A percentile compares a stretch with the other conserved stretches of the same genome.
These are phyloP conservation scores for Cyclotella cryptica DNA, from an alignment of 108 stramenopile species.

Conservation along the genomic window DNA sequence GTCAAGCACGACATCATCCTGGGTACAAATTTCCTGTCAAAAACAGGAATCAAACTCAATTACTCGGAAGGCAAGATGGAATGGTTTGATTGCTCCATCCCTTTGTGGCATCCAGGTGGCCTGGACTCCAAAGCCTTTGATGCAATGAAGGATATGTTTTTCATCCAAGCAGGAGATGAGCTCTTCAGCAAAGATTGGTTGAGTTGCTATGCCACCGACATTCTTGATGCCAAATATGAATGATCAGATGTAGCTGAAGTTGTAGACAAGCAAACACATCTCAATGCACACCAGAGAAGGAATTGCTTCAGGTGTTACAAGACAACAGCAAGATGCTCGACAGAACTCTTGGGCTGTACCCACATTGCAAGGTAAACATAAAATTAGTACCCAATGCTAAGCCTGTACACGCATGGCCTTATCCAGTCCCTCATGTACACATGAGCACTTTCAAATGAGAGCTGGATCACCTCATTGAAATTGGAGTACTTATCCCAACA, in stretches of 20 bases:
- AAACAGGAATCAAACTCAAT: background rate
- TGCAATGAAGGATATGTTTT: background rate
- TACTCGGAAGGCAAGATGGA: background rate
- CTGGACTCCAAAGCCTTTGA: background rate
- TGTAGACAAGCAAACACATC: background rate
- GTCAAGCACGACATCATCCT: no score
- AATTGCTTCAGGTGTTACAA: background rate
- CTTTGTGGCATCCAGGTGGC: background rate
- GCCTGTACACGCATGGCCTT: background rate
- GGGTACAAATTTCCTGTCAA: background rate
- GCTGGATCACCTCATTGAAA: no score
- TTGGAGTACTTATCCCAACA: no score
- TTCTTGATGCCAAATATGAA: background rate
- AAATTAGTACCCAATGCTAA: background rate
- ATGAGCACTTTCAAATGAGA: no score
- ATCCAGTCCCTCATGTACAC: background rate
- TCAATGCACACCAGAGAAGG: background rate
- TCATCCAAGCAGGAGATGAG: background rate
- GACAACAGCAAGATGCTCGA: background rate
- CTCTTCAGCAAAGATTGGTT: background rate
- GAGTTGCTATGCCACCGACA: background rate
- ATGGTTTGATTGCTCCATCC: background rate
- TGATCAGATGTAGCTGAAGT: background rate
- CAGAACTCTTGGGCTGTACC: background rate
- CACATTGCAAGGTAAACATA: no score